Base-by-base conservation (phyloP, 2,329 filamentous ascomycete genomes). In the Arachnomyces sp. region DNA sequence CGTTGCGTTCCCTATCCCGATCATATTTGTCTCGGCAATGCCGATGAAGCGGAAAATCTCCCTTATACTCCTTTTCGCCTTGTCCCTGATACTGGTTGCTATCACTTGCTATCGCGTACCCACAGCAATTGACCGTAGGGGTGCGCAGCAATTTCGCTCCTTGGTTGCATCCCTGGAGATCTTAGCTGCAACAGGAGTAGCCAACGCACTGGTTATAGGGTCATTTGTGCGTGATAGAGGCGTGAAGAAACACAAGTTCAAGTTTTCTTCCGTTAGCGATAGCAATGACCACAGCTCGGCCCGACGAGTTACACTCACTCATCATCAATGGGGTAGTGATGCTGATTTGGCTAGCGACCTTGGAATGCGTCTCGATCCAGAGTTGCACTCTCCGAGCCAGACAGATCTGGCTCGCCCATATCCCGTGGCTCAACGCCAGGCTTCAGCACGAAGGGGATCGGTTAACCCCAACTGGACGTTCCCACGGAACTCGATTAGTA, bases 181-280 rank as follows among this genome's bases (percentile, higher is more conserved):
- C 6, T 72, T 96, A 1, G 89, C 90, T 37, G 89, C 92, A 4
- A 85, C 89, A 0, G 79, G 80, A 0, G 83, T 93, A 0, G 85
- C 90, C 9, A 98, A 96, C 58, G 81, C 83, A 2, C 73, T 98
- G 14, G 84, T 95, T 1, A 76, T 98, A 2, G 90, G 90, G 9
- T 94, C 89, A 0, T 96, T 96, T 55, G 79, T 96, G 18, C 78
- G 90, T 11, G 90, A 96, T 58, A 77, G 86, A 39, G 92, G 92
- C 17, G 69, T 88, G 31, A 96, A 96, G 71, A 94, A 93, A 64
- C 74, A 75, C 42, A 92, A 87, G 57, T 95, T 84, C 65, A 14
- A 59, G 50, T 5, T 67, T 43, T 55, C 66, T 11, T 77, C 72
- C 12, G 66, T 71, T 2, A 66, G 63, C 30, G 73, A 77, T 48